phyloP scores from a whole-genome alignment of 2,329 filamentous ascomycete species.

The Fusarium sp. region DNA sequence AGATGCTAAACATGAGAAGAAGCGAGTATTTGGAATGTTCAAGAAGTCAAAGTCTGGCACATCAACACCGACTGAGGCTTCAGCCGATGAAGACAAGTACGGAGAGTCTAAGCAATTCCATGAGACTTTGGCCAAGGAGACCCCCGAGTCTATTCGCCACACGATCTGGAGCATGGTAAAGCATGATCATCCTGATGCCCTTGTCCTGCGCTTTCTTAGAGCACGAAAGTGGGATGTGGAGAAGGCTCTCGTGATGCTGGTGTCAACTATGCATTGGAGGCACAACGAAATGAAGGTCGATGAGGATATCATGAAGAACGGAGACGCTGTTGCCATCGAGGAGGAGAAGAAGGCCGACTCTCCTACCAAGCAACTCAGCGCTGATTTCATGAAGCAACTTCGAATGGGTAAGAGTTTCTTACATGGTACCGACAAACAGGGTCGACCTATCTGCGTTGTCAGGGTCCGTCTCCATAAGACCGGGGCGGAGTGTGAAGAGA shows the following conservation, averaged over 20 bases:
- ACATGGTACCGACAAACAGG: conserved; percentile 85
- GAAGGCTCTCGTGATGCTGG: conserved; percentile 91
- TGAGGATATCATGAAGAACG: conserved; percentile 82
- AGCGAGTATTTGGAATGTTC: conserved; percentile 73
- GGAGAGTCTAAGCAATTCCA: conserved; percentile 89
- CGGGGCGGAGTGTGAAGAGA: conserved; percentile 83
- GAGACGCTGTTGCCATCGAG: conserved; percentile 74
- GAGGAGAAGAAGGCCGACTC: conserved; percentile 67
- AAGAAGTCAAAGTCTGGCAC: conserved; percentile 59
- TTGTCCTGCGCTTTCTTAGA: conserved; percentile 83
- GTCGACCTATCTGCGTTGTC: conserved; percentile 87
- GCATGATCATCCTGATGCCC: conserved; percentile 90
- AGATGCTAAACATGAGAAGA: conserved; percentile 74
- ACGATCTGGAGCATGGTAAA: conserved; percentile 96
- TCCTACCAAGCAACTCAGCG: conserved; percentile 71
- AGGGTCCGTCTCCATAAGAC: conserved; percentile 83
- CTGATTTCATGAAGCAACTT: conserved; percentile 85
- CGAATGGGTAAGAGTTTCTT: conserved; percentile 93
- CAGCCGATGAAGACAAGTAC: conserved; percentile 83
- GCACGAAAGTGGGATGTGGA: conserved; percentile 97
- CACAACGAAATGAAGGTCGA: conserved; percentile 86
- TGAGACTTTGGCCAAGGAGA: conserved; percentile 79
- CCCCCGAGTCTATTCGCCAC: conserved; percentile 80
- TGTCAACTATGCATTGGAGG: conserved; percentile 95
- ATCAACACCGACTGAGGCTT: conserved; percentile 55